phyloP scores from a whole-genome alignment of 2,329 filamentous ascomycete species.

The Fusarium burgessii region DNA sequence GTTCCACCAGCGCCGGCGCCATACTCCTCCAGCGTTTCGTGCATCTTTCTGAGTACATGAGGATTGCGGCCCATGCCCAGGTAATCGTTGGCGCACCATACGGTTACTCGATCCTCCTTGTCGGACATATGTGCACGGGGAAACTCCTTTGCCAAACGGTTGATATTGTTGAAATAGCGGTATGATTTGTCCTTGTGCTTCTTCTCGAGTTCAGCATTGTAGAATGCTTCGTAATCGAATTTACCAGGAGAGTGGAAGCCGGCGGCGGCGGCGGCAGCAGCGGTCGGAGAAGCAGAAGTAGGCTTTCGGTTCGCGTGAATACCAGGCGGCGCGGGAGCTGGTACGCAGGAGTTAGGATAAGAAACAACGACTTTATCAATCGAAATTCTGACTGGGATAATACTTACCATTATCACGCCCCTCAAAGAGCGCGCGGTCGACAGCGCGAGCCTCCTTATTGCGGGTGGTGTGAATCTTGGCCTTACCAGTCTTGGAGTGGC shows the following conservation, averaged over 20 bases:
- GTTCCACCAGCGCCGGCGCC: conserved; percentile 96
- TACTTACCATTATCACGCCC: conserved; percentile 64
- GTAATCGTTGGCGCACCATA: conserved; percentile 99
- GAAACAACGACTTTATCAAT: neutral
- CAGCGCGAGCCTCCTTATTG: conserved; percentile 80
- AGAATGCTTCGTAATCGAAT: conserved; percentile 94
- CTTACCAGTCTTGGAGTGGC: conserved; percentile 67
- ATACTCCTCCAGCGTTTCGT: conserved; percentile 93
- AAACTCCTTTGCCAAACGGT: conserved; percentile 95
- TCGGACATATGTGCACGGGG: conserved; percentile 91
- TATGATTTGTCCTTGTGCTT: conserved; percentile 99
- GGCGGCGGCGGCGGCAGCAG: conserved; percentile 41
- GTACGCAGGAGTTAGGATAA: conserved; percentile 13
- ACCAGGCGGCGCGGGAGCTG: conserved; percentile 44
- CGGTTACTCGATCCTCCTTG: conserved; percentile 87
- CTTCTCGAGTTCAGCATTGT: conserved; percentile 89
- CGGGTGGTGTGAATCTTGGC: conserved; percentile 86
- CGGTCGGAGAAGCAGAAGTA: conserved; percentile 38
- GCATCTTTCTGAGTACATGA: conserved; percentile 89
- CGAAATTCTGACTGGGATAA: neutral
- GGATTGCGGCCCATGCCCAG: conserved; percentile 96
- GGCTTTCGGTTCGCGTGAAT: conserved; percentile 41
- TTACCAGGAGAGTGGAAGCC: conserved; percentile 60
- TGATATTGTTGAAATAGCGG: conserved; percentile 99
- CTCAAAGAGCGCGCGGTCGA: conserved; percentile 69